Evolutionary conservation across 225 moss, liverwort and hornwort species (phyloP).

Genomic region (Pseudisothecium myosuroides): DNA sequence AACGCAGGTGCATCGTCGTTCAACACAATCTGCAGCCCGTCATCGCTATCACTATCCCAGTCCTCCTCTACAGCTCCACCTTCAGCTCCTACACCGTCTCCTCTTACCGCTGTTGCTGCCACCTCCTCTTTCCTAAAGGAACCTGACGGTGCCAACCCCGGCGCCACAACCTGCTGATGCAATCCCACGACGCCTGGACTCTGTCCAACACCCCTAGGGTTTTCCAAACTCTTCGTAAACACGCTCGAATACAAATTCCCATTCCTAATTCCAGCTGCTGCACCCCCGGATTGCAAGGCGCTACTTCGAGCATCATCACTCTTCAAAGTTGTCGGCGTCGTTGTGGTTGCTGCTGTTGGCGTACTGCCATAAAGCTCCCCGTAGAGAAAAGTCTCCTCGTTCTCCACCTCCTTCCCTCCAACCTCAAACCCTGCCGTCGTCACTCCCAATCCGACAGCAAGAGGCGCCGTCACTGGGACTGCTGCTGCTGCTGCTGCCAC

Average conservation of each 20-base stretch:
- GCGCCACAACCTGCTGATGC: slow-evolving; percentile 20
- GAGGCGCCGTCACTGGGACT: neutral
- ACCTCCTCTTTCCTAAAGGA: slow-evolving; percentile 36
- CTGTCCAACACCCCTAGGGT: slow-evolving; percentile 10
- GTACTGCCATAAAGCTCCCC: slow-evolving; percentile 85
- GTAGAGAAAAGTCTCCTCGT: slow-evolving; percentile 83
- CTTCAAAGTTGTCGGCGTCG: neutral
- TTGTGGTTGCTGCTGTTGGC: neutral
- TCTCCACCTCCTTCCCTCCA: slow-evolving; percentile 71
- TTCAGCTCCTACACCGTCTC: slow-evolving; percentile 14
- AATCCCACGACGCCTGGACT: slow-evolving; percentile 11
- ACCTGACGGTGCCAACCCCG: slow-evolving; percentile 10
- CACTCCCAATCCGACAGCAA: slow-evolving; percentile 4
- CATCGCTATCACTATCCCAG: slow-evolving; percentile 98
- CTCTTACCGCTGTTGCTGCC: slow-evolving; percentile 1
- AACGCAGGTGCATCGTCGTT: slow-evolving; percentile 60
- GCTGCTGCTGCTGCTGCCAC: neutral
- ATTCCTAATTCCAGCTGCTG: slow-evolving; percentile 49
- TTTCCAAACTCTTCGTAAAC: slow-evolving; percentile 10
- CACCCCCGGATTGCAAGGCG: slow-evolving; percentile 11
- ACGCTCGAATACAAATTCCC: slow-evolving; percentile 12
- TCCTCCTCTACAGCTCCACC: slow-evolving; percentile 47
- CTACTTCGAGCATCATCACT: neutral
- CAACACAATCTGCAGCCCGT: slow-evolving; percentile 88
- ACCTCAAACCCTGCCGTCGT: slow-evolving; percentile 39